These are phyloP conservation scores for Epichloe aotearoae DNA, from an alignment of 2,329 filamentous ascomycete genomes.

Conservation along the genomic window DNA sequence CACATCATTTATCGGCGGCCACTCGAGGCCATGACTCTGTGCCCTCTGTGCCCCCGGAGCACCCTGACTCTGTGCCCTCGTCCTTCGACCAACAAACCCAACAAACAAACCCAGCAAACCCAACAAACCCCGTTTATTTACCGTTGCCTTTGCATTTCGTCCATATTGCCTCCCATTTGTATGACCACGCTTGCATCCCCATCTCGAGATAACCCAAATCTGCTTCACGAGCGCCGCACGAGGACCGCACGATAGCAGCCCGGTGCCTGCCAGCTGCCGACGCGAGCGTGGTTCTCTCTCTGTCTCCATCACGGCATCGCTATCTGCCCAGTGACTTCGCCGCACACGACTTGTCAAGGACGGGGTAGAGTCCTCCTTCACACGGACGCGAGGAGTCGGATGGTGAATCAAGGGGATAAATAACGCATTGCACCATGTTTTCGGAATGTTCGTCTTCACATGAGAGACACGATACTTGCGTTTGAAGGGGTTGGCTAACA, in stretches of 20 bases:
- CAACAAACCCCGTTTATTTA: too few relatives aligned
- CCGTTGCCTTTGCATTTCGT: too few relatives aligned
- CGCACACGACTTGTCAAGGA: background rate
- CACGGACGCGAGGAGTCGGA: slow-evolving; percentile 20
- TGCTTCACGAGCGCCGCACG: background rate
- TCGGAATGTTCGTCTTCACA: slow-evolving; percentile 66
- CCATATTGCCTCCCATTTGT: too few relatives aligned
- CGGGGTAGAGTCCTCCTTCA: background rate
- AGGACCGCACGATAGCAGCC: background rate
- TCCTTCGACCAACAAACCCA: too few relatives aligned
- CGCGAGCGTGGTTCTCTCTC: background rate
- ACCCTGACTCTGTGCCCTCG: too few relatives aligned
- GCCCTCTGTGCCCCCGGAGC: too few relatives aligned
- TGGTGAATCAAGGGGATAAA: slow-evolving; percentile 15
- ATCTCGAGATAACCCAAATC: background rate
- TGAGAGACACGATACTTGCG: background rate
- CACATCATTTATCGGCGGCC: too few relatives aligned
- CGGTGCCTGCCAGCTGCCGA: background rate
- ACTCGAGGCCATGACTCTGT: too few relatives aligned
- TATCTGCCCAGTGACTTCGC: background rate
- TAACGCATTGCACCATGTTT: slow-evolving; percentile 23
- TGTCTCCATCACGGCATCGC: background rate
- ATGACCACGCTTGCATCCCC: too few relatives aligned
- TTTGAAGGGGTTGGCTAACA: background rate
- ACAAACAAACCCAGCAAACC: too few relatives aligned